Base-by-base conservation (phyloP, 1,284 basidiomycete species). In the Trichosporon asahii region DNA sequence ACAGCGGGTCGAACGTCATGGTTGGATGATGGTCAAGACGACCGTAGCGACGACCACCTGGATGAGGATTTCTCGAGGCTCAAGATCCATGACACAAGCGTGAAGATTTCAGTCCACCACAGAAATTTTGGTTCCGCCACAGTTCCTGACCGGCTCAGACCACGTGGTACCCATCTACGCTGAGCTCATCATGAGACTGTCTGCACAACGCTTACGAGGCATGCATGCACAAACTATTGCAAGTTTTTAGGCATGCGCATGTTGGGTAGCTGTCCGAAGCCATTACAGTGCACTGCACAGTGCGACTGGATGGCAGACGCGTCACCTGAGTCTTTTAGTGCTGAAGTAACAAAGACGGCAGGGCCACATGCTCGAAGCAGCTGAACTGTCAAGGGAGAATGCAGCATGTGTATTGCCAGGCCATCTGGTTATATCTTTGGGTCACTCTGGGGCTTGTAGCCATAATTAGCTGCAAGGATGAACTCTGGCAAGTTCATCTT, bases 1-100 rank as follows among this genome's bases (percentile, higher is more conserved):
- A 76, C 23, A 82, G 75, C 33, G 81, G 81, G 72, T 82, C 81
- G 71, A 82, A 80, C 49, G 69, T 53, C 73, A 74, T 74, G 35
- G 66, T 31, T 64, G 49, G n/a, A 60, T 29, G 25, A 18, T 27
- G 21, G 35, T 60, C 64, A 68, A 55, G 31, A n/a, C 44, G 66
- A 61, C 57, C 57, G 27, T 61, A n/a, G 57, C 18, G 57, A 31
- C 44, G 46, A 65, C 27, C 46, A 65, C 27, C 46, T n/a, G n/a
- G 61, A 35, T 64, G 67, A 44, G 23, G 44, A 35, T 46, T 35
- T 7, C 61, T 37, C 25, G 25, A n/a, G 5, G 25, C 35, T 46
- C n/a, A 18, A 44, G 46, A 21, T 40, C 44, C 49, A 31, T 37
- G 63, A 64, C 49, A 35, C 63, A 53, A 63, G 40, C 64, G 27